Evolutionary conservation across 2,329 filamentous ascomycete genomes (phyloP).

Genomic region (Epichloe gansuensis): DNA sequence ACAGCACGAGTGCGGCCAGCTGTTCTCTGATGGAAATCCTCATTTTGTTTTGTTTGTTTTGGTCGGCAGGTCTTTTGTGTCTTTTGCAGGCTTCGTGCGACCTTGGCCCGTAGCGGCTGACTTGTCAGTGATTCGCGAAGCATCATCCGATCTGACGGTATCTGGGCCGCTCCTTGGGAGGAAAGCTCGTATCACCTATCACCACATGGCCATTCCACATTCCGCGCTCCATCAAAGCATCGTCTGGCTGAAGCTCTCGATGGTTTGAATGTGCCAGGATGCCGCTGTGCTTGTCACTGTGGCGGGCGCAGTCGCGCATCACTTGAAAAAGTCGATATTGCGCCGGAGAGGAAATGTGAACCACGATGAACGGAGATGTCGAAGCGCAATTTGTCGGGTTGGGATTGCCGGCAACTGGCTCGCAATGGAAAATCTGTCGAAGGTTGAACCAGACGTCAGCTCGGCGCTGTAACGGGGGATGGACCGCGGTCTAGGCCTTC

Average conservation of each 20-base stretch:
- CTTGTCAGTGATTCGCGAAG: background rate
- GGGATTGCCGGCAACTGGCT: background rate
- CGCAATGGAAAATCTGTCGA: background rate
- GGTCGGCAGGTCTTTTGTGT: background rate
- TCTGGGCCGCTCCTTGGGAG: background rate
- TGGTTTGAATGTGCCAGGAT: background rate
- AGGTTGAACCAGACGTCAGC: background rate
- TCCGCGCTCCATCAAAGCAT: background rate
- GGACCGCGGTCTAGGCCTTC: too few relatives aligned
- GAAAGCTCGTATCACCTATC: background rate
- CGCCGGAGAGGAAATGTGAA: background rate
- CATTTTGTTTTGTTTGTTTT: slow-evolving; percentile 34
- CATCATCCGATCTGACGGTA: slow-evolving; percentile 1
- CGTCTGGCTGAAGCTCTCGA: background rate
- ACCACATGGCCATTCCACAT: background rate
- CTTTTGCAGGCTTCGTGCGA: background rate
- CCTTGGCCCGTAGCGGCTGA: background rate
- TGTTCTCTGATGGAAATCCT: slow-evolving; percentile 81
- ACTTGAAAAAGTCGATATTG: background rate
- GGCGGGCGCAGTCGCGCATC: background rate
- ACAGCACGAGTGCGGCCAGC: slow-evolving; percentile 65
- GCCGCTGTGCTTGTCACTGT: background rate
- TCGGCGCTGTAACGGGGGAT: background rate
- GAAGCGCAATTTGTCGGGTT: background rate
- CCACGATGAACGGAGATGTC: background rate